Base-by-base conservation (phyloP, 2,329 filamentous ascomycete species). In the Penicillium thymicola region DNA sequence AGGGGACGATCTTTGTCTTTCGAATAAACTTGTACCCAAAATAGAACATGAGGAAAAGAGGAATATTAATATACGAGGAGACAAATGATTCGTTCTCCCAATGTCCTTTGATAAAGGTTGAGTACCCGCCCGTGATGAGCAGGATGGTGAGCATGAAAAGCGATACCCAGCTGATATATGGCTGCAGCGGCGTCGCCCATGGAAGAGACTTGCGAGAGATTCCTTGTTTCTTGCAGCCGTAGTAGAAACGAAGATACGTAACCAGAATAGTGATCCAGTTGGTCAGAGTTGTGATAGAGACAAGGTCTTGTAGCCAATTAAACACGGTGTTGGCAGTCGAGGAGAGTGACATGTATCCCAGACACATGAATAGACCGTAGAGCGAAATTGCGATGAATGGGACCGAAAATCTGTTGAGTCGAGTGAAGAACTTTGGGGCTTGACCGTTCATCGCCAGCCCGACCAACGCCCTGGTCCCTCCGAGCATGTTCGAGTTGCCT, bases 61-160 rank as follows among this genome's bases (percentile, higher is more conserved):
- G 81, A 27, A 85, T 80, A 21, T 82, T 82, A 16, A 85, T 74
- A 64, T 86, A 86, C 0, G 81, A 76, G 0, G 82, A 82, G 48
- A 78, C 72, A 0, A 83, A 82, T 67, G 85, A 84, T 67, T 90
- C 89, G 14, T 87, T 80, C 32, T 30, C 42, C 61, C 61, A 65
- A 1, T 59, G 38, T 0, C 54, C 47, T 14, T 58, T 47, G 23
- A 61, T 61, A 13, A 65, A 65, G 0, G 51, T 54, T 16, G 41
- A 43, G 30, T 44, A 52, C 6, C 50, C 50, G 5, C 41, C 43
- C 16, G 41, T 46, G 13, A 52, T 25, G 13, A 52, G 41, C 5
- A 52, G 28, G 23, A 52, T 32, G 2, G 5, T 11, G 4, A 52
- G 41, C 50, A 52, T 32, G 18, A 52, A 46, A 14, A 27, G 9